A percentile compares a stretch with the other conserved stretches of the same genome.
phyloP scores from a whole-genome alignment of 768 basidiomycete species.

The Amanita brunnescens region DNA sequence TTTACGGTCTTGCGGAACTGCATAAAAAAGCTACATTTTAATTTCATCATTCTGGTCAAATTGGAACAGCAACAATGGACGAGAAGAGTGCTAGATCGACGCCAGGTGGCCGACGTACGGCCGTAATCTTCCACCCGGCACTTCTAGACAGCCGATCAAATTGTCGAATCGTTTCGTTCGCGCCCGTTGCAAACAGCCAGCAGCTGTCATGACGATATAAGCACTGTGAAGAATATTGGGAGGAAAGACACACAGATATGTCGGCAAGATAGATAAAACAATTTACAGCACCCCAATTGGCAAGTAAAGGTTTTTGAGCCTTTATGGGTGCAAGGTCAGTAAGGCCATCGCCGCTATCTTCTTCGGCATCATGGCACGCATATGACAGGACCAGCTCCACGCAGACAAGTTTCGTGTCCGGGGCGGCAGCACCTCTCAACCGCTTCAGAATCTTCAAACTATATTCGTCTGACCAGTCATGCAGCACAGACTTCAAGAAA shows the following conservation, averaged over 20 bases:
- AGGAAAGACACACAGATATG: constrained; percentile 20
- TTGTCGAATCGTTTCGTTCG: too few species aligned
- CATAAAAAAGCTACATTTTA: too few species aligned
- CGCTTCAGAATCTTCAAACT: constrained; percentile 22
- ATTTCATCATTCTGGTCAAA: too few species aligned
- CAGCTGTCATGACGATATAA: too few species aligned
- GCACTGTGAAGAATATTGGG: too few species aligned
- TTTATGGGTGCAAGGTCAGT: constrained; percentile 16
- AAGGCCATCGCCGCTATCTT: constrained; percentile 7
- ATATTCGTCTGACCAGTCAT: constrained; percentile 31
- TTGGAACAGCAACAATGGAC: too few species aligned
- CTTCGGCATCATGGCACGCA: constrained; percentile 10
- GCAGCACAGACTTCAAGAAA: constrained; percentile 26
- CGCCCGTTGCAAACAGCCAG: too few species aligned
- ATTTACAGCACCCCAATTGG: constrained; percentile 30
- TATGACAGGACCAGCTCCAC: constrained; percentile 27
- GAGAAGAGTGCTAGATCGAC: too few species aligned
- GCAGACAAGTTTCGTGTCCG: constrained; percentile 24
- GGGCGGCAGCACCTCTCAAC: constrained; percentile 23
- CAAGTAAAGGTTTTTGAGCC: constrained; percentile 26
- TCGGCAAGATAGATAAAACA: constrained; percentile 28
- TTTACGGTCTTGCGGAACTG: too few species aligned
- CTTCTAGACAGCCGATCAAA: too few species aligned
- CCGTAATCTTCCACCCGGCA: too few species aligned
- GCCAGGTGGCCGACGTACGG: too few species aligned